Percentiles rank a stretch among this genome's conserved stretches.
phyloP scores from a whole-genome alignment of 768 basidiomycete species.

The Omphalotus guepiniiformis region DNA sequence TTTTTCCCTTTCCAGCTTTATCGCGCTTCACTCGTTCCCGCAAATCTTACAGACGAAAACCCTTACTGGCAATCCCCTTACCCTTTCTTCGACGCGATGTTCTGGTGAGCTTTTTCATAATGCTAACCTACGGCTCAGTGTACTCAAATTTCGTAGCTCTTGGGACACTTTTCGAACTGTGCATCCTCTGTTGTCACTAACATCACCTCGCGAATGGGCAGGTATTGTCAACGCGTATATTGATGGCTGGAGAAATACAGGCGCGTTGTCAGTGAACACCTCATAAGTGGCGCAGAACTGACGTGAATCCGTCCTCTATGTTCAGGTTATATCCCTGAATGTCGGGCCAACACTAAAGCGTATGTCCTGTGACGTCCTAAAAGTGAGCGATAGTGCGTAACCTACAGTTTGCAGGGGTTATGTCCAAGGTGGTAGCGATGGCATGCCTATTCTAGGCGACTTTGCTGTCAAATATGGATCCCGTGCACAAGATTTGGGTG shows the following conservation, averaged over 20 bases:
- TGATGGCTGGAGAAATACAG: slow-evolving; percentile 47
- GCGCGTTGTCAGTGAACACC: slow-evolving; percentile 18
- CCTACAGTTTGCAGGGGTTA: slow-evolving; percentile 30
- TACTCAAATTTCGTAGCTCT: slow-evolving; percentile 28
- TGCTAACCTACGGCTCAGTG: not conserved
- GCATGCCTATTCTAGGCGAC: slow-evolving; percentile 50
- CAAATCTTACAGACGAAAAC: slow-evolving; percentile 47
- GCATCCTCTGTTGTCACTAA: slow-evolving; percentile 44
- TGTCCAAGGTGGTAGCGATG: slow-evolving; percentile 46
- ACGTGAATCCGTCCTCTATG: not conserved
- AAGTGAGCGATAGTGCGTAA: not conserved
- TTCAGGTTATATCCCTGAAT: slow-evolving; percentile 47
- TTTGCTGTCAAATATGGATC: slow-evolving; percentile 44
- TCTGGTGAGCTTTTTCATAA: slow-evolving; percentile 34
- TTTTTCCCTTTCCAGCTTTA: slow-evolving; percentile 32
- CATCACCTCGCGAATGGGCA: slow-evolving; percentile 41
- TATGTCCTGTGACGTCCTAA: slow-evolving; percentile 16
- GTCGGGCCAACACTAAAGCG: slow-evolving; percentile 46
- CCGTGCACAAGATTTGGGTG: slow-evolving; percentile 32
- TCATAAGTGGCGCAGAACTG: not conserved
- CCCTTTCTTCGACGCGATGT: slow-evolving; percentile 49
- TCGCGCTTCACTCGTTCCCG: slow-evolving; percentile 45
- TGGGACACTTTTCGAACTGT: slow-evolving; percentile 55
- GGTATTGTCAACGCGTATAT: slow-evolving; percentile 45
- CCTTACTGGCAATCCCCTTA: slow-evolving; percentile 44